A percentile compares a stretch with the other conserved stretches of the same genome.
These are phyloP conservation scores for Apiospora malaysiana DNA, from an alignment of 2,329 filamentous ascomycete genomes.

Conservation along the genomic window DNA sequence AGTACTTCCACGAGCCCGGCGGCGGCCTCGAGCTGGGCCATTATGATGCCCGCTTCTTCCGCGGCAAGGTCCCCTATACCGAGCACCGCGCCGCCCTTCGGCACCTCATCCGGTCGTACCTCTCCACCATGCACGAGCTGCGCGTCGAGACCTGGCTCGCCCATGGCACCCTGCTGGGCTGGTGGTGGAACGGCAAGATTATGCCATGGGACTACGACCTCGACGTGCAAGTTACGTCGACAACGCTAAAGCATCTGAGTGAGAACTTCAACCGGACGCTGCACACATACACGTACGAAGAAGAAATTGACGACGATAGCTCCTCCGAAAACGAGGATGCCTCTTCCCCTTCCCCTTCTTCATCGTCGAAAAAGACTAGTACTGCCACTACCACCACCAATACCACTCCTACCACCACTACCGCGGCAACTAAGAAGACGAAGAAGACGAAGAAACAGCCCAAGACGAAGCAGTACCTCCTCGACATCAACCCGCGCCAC, in stretches of 20 bases:
- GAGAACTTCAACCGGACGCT: constrained; percentile 72
- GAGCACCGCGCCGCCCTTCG: constrained; percentile 69
- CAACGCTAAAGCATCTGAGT: constrained; percentile 70
- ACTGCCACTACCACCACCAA: background rate
- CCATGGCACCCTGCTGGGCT: constrained; percentile 82
- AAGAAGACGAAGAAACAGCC: constrained; percentile 32
- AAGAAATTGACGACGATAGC: constrained; percentile 44
- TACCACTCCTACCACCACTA: background rate
- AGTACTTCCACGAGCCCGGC: constrained; percentile 73
- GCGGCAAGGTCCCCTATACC: constrained; percentile 65
- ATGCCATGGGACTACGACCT: constrained; percentile 87
- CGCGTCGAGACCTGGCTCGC: constrained; percentile 85
- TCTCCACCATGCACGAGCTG: constrained; percentile 67
- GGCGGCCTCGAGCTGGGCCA: constrained; percentile 66
- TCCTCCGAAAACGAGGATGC: no score
- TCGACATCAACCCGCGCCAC: constrained; percentile 79
- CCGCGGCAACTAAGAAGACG: background rate
- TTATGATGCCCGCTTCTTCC: constrained; percentile 77
- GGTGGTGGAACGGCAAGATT: constrained; percentile 85
- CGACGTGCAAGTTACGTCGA: constrained; percentile 76
- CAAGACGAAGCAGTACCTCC: constrained; percentile 61
- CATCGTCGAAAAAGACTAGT: background rate
- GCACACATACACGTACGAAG: constrained; percentile 57
- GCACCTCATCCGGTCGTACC: constrained; percentile 76
- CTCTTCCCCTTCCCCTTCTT: background rate